phyloP scores from a whole-genome alignment of 768 basidiomycete species.

The Collybiopsis confluens region DNA sequence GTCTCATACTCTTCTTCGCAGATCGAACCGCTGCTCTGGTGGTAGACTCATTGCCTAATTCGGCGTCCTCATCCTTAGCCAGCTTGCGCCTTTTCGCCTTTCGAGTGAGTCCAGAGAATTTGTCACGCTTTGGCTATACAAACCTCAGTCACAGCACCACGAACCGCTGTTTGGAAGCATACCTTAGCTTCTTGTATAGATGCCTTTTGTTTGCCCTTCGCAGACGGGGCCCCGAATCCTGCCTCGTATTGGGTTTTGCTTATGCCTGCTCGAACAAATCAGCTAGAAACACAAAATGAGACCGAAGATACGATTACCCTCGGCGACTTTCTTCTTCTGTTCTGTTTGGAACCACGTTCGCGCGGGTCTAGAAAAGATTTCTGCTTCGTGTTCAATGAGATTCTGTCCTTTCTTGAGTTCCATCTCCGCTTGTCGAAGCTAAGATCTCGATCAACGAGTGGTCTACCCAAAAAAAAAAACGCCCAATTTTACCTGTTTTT shows the following conservation, averaged over 20 bases:
- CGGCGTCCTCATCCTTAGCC: slow-evolving; percentile 76
- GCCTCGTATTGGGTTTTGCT: slow-evolving; percentile 75
- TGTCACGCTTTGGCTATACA: slow-evolving; percentile 68
- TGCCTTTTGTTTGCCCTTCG: slow-evolving; percentile 35
- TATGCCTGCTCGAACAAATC: slow-evolving; percentile 40
- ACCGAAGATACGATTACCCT: slow-evolving; percentile 46
- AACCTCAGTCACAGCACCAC: slow-evolving; percentile 1
- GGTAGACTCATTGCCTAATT: slow-evolving; percentile 46
- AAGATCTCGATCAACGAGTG: neutral
- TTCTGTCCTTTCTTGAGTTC: slow-evolving; percentile 93
- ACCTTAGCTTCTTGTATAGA: slow-evolving; percentile 38
- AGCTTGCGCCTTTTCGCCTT: slow-evolving; percentile 85
- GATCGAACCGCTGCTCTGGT: slow-evolving; percentile 77
- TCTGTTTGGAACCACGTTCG: slow-evolving; percentile 97
- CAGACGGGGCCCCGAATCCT: slow-evolving; percentile 33
- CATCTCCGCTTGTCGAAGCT: slow-evolving; percentile 94
- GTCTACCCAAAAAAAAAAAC: neutral
- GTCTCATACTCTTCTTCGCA: slow-evolving; percentile 76
- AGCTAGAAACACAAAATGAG: slow-evolving; percentile 4
- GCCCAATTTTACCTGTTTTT: slow-evolving; percentile 63
- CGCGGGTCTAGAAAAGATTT: slow-evolving; percentile 91
- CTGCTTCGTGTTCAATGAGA: slow-evolving; percentile 86
- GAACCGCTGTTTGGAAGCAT: slow-evolving; percentile 9
- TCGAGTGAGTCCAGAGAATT: slow-evolving; percentile 80
- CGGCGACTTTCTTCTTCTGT: slow-evolving; percentile 76